Conservation (phyloP, 139 green algal species). For the Asterochloris sp. region DNA sequence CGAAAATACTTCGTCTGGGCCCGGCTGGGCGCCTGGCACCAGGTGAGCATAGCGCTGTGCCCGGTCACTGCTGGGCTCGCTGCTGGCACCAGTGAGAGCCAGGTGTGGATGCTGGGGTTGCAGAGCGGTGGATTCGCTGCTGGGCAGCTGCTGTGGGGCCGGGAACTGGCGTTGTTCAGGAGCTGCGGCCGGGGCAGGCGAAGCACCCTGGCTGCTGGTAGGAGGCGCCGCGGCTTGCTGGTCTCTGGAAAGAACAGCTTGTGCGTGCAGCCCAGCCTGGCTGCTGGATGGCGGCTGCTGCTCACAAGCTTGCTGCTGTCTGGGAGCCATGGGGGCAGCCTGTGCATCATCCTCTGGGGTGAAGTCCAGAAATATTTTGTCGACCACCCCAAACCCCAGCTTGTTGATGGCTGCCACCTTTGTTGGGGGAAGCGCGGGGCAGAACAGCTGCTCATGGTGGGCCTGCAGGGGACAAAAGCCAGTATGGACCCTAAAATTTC, state of each 20-base stretch:
- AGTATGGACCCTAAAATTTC: no score
- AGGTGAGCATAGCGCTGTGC: no score
- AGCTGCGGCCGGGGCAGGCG: not conserved
- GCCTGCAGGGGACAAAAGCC: constrained; percentile 1
- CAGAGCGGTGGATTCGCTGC: no score
- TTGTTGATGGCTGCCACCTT: constrained; percentile 22
- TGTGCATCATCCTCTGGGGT: not conserved
- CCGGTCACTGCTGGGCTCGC: no score
- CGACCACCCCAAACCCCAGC: constrained; percentile 24
- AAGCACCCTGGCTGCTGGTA: not conserved
- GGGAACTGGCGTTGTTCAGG: no score
- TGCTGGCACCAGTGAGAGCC: no score
- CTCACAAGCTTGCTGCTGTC: not conserved
- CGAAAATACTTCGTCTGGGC: no score
- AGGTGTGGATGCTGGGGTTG: no score
- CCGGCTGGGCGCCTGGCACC: no score
- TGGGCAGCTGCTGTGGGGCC: no score
- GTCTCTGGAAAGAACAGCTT: not conserved
- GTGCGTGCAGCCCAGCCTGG: not conserved
- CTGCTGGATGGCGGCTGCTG: not conserved
- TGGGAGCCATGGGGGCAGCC: not conserved
- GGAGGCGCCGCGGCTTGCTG: not conserved
- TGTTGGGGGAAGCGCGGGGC: constrained; percentile 20
- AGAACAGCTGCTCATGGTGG: constrained; percentile 22
- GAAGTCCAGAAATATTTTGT: constrained; percentile 32